phyloP scores from a whole-genome alignment of 2,329 filamentous ascomycete genomes.

The Domatiomyces globalis region DNA sequence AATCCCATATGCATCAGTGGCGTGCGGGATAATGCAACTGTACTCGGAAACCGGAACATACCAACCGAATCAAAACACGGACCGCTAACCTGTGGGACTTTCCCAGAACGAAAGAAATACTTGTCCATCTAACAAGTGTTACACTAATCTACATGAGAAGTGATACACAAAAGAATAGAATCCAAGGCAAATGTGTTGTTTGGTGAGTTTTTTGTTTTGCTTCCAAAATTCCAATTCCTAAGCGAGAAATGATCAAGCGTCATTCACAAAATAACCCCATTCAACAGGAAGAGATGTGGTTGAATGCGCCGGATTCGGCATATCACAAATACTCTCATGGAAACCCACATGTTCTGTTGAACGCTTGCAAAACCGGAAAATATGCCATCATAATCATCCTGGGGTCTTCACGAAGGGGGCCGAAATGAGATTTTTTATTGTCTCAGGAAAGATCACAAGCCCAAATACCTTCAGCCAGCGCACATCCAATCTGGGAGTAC shows the following conservation, averaged over 20 bases:
- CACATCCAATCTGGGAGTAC: constrained; percentile 11
- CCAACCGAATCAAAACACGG: too few species aligned
- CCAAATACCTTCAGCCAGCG: neutral
- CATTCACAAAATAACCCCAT: neutral
- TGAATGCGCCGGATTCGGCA: neutral
- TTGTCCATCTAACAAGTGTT: neutral
- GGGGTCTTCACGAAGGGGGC: neutral
- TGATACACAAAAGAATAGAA: neutral
- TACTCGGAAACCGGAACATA: too few species aligned
- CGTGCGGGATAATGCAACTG: too few species aligned
- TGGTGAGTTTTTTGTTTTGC: neutral
- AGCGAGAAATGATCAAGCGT: neutral
- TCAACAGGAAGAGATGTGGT: neutral
- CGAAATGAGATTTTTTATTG: neutral
- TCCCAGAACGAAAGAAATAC: neutral
- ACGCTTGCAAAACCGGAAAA: neutral
- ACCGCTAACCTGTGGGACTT: too few species aligned
- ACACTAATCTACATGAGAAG: neutral
- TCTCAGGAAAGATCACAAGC: neutral
- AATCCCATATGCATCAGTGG: too few species aligned
- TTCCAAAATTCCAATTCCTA: neutral
- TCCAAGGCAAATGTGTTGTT: neutral
- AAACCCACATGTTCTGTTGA: neutral
- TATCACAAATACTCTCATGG: neutral
- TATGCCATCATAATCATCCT: neutral